These are phyloP conservation scores for Penicillium alfredii DNA, from an alignment of 495 filamentous ascomycete genomes.

Conservation along the genomic window DNA sequence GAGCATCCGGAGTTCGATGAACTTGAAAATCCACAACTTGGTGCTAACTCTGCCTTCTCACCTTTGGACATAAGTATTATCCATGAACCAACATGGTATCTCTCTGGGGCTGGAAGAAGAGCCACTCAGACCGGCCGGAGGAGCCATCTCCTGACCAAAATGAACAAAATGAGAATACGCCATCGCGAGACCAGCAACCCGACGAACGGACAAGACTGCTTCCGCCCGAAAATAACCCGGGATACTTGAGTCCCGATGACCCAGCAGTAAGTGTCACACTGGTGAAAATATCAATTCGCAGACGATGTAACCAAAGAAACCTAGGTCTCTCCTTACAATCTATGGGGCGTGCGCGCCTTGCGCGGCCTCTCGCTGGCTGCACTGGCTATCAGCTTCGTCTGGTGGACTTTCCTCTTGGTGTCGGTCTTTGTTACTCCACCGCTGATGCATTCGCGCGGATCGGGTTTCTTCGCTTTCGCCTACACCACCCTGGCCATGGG, in stretches of 20 bases:
- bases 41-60: no score
- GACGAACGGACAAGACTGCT: slow-evolving; percentile 75
- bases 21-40: not conserved
- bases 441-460: slow-evolving; percentile 74
- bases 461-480: slow-evolving; percentile 82
- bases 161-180: slow-evolving; percentile 14
- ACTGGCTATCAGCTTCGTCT: slow-evolving; percentile 67
- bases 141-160: slow-evolving; percentile 17
- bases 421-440: slow-evolving; percentile 85
- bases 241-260: slow-evolving; percentile 85
- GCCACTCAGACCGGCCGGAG: slow-evolving; percentile 24
- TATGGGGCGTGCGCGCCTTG: slow-evolving; percentile 77
- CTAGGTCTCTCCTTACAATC: slow-evolving; percentile 90
- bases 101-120: slow-evolving; percentile 48
- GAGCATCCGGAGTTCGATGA: no score
- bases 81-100: slow-evolving; percentile 30
- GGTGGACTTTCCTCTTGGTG: slow-evolving; percentile 85
- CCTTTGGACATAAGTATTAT: no score
- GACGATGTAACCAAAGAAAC: not conserved
- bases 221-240: slow-evolving; percentile 49
- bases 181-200: slow-evolving; percentile 25
- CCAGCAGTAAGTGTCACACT: slow-evolving; percentile 60
- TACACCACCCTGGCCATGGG: slow-evolving; percentile 68
- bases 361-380: slow-evolving; percentile 70
- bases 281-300: not conserved